These are phyloP conservation scores for Cercophora sp. DNA, from an alignment of 495 filamentous ascomycete species.

Conservation along the genomic window DNA sequence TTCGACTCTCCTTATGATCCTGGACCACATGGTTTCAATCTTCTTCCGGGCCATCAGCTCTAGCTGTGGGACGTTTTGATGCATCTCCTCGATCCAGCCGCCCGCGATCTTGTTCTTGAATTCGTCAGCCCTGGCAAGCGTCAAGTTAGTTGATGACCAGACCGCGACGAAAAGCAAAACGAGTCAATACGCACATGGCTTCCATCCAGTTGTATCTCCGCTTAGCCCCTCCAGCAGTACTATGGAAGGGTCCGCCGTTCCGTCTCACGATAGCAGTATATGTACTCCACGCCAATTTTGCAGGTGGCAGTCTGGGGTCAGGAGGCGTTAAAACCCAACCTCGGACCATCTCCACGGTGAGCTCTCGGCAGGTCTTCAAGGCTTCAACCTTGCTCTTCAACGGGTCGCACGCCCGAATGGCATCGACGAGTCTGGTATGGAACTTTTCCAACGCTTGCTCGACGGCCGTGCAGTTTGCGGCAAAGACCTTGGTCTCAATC, in stretches of 20 bases:
- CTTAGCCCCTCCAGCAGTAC: not conserved
- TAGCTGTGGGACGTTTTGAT: not conserved
- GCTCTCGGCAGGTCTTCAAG: not conserved
- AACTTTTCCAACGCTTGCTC: not conserved
- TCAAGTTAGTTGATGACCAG: not conserved
- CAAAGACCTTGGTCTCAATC: not conserved
- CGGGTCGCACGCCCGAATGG: slow-evolving; percentile 5
- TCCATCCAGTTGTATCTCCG: slow-evolving; percentile 20
- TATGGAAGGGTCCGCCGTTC: slow-evolving; percentile 12
- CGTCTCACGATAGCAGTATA: slow-evolving; percentile 18
- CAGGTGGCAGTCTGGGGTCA: no score
- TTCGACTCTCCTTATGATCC: not conserved
- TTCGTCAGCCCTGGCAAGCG: not conserved
- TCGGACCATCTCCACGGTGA: not conserved
- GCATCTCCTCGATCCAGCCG: not conserved
- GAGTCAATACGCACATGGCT: slow-evolving; percentile 7
- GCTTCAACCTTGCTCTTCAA: not conserved
- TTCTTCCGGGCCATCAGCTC: not conserved
- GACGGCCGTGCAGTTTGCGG: not conserved
- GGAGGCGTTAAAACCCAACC: slow-evolving; percentile 16
- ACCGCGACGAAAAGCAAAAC: not conserved
- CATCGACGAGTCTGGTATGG: not conserved
- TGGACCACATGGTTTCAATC: slow-evolving; percentile 8
- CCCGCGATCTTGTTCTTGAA: slow-evolving; percentile 10
- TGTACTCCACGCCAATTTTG: slow-evolving; percentile 7